Evolutionary conservation across 805 yeast species (phyloP).

Genomic region (Zygosaccharomyces gambellarensis): DNA sequence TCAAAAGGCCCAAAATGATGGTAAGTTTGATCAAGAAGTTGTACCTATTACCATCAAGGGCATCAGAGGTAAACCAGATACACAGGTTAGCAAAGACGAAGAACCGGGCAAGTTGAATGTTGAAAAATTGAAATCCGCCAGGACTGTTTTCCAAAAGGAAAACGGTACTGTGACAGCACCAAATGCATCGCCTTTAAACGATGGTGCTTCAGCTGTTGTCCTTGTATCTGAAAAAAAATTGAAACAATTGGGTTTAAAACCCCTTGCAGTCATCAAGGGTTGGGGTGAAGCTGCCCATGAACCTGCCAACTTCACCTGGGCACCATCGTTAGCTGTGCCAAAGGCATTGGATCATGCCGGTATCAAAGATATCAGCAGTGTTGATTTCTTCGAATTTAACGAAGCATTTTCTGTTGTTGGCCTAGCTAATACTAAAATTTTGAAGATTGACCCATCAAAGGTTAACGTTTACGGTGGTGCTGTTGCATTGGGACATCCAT

Average conservation of each 20-base stretch:
- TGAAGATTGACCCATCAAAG: slow-evolving; percentile 57
- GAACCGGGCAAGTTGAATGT: slow-evolving; percentile 77
- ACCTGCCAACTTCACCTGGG: slow-evolving; percentile 93
- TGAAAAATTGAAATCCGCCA: slow-evolving; percentile 69
- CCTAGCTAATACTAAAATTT: slow-evolving; percentile 73
- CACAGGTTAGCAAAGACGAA: slow-evolving; percentile 69
- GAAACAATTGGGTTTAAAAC: slow-evolving; percentile 79
- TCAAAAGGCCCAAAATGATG: slow-evolving; percentile 67
- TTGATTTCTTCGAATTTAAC: slow-evolving; percentile 91
- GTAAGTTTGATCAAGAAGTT: slow-evolving; percentile 79
- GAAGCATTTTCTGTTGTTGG: slow-evolving; percentile 99
- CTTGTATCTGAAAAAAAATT: slow-evolving; percentile 81
- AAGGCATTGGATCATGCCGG: slow-evolving; percentile 90
- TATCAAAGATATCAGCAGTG: slow-evolving; percentile 49
- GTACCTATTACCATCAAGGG: slow-evolving; percentile 89
- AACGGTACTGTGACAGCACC: slow-evolving; percentile 97
- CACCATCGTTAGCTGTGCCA: slow-evolving; percentile 93
- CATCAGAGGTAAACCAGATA: slow-evolving; percentile 83
- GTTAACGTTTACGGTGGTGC: slow-evolving; percentile 94
- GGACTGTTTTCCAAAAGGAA: slow-evolving; percentile 92
- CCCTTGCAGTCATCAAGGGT: slow-evolving; percentile 82
- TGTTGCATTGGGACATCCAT: slow-evolving; percentile 91
- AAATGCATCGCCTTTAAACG: slow-evolving; percentile 93
- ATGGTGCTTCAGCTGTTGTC: slow-evolving; percentile 95
- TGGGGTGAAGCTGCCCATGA: slow-evolving; percentile 99